A percentile compares a stretch with the other conserved stretches of the same genome.
Conservation (phyloP, 441 rosid species). For the Viola pubescens region DNA sequence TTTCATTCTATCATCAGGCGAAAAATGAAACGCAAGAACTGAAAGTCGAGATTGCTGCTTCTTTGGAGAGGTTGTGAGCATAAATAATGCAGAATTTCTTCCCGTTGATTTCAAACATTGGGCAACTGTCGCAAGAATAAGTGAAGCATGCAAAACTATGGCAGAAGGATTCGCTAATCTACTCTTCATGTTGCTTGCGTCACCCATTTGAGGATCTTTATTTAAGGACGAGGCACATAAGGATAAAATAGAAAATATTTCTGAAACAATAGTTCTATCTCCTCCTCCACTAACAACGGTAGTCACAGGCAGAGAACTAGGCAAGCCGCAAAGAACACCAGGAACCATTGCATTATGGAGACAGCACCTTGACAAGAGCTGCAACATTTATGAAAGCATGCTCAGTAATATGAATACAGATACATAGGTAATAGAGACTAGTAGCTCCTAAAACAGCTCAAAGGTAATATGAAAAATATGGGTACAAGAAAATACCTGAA, state of each 20-base stretch:
- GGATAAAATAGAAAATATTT: constrained; percentile 64
- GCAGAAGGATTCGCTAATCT: constrained; percentile 50
- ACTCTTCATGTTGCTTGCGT: constrained; percentile 36
- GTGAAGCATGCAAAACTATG: constrained; percentile 58
- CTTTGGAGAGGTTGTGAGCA: constrained; percentile 81
- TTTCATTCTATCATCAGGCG: constrained; percentile 56
- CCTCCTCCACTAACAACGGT: constrained; percentile 91
- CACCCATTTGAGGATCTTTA: constrained; percentile 58
- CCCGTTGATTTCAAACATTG: constrained; percentile 77
- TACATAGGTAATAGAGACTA: background rate
- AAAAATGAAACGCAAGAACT: constrained; percentile 59
- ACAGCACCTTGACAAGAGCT: constrained; percentile 90
- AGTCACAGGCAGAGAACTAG: constrained; percentile 76
- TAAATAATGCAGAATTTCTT: constrained; percentile 77
- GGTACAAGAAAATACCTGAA: constrained; percentile 53
- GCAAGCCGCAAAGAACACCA: constrained; percentile 81
- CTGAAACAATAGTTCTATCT: constrained; percentile 80
- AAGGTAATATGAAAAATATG: background rate
- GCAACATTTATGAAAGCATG: constrained; percentile 25
- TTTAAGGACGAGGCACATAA: constrained; percentile 41
- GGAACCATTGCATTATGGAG: constrained; percentile 70
- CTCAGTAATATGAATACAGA: background rate
- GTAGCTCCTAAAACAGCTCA: background rate
- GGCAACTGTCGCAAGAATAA: constrained; percentile 67
- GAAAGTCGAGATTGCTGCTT: constrained; percentile 82